These are phyloP conservation scores for Fusarium guadeloupense DNA, from an alignment of 2,329 filamentous ascomycete genomes.

Conservation along the genomic window DNA sequence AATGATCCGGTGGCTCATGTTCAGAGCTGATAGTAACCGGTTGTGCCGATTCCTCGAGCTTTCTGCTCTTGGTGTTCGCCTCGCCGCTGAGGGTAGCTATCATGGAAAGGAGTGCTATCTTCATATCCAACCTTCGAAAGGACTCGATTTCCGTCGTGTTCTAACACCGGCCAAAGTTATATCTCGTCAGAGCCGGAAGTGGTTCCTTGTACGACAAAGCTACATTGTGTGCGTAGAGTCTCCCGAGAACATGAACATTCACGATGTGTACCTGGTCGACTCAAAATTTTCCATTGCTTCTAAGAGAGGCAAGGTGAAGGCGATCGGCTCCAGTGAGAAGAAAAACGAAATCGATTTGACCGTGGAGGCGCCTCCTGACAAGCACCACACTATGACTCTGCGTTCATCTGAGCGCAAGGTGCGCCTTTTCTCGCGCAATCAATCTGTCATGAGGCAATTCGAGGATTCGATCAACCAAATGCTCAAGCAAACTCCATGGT, in stretches of 20 bases:
- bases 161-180: slow-evolving; percentile 82
- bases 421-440: slow-evolving; percentile 89
- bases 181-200: slow-evolving; percentile 87
- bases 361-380: slow-evolving; percentile 50
- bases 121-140: slow-evolving; percentile 90
- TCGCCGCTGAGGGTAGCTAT: slow-evolving; percentile 95
- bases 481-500: slow-evolving; percentile 84
- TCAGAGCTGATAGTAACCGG: slow-evolving; percentile 92
- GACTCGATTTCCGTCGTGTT: slow-evolving; percentile 84
- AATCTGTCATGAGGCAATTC: slow-evolving; percentile 89
- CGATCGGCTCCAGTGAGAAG: slow-evolving; percentile 68
- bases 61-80: slow-evolving; percentile 89
- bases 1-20: slow-evolving; percentile 97
- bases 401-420: slow-evolving; percentile 92
- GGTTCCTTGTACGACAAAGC: slow-evolving; percentile 97
- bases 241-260: slow-evolving; percentile 97
- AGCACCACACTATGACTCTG: slow-evolving; percentile 89
- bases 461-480: slow-evolving; percentile 92
- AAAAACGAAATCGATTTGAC: slow-evolving; percentile 57
- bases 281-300: slow-evolving; percentile 84
- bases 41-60: slow-evolving; percentile 96
- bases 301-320: slow-evolving; percentile 68
- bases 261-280: slow-evolving; percentile 98
- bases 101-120: slow-evolving; percentile 97
- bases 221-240: slow-evolving; percentile 99